Evolutionary conservation across 2,329 filamentous ascomycete genomes (phyloP).

Genomic region (Botryosphaeria dothidea): DNA sequence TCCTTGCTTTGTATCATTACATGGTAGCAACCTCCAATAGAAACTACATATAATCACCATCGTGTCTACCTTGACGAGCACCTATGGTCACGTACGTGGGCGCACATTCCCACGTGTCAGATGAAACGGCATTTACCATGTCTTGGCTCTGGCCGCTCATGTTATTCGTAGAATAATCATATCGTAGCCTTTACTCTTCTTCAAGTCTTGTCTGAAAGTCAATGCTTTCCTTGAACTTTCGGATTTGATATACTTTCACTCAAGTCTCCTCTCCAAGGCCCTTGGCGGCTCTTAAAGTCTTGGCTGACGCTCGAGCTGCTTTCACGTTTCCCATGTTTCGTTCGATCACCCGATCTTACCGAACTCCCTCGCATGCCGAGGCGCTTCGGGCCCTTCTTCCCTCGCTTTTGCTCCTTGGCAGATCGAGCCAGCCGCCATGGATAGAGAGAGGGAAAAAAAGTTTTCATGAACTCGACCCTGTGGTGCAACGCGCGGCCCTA

Average conservation of each 20-base stretch:
- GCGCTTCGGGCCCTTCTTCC: not conserved
- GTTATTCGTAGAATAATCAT: too few species aligned
- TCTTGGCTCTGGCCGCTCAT: too few species aligned
- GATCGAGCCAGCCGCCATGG: not conserved
- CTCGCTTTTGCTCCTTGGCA: not conserved
- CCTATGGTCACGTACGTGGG: too few species aligned
- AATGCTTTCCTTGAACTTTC: not conserved
- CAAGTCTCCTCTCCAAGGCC: not conserved
- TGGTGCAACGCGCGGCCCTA: slow-evolving; percentile 13
- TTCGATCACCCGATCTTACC: not conserved
- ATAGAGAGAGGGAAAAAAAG: not conserved
- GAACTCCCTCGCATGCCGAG: not conserved
- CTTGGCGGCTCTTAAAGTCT: slow-evolving; percentile 1
- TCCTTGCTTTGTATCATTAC: too few species aligned
- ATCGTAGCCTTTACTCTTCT: not conserved
- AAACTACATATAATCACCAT: too few species aligned
- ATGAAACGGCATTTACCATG: too few species aligned
- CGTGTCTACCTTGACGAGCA: too few species aligned
- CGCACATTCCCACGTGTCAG: too few species aligned
- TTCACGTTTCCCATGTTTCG: not conserved
- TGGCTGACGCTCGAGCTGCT: not conserved
- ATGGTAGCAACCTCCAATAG: too few species aligned
- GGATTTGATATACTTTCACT: not conserved
- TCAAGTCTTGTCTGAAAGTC: not conserved
- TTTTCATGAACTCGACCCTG: not conserved